A percentile compares a stretch with the other conserved stretches of the same genome.
Evolutionary conservation across 2,329 filamentous ascomycete species (phyloP).

Genomic region (Talaromyces sp.): DNA sequence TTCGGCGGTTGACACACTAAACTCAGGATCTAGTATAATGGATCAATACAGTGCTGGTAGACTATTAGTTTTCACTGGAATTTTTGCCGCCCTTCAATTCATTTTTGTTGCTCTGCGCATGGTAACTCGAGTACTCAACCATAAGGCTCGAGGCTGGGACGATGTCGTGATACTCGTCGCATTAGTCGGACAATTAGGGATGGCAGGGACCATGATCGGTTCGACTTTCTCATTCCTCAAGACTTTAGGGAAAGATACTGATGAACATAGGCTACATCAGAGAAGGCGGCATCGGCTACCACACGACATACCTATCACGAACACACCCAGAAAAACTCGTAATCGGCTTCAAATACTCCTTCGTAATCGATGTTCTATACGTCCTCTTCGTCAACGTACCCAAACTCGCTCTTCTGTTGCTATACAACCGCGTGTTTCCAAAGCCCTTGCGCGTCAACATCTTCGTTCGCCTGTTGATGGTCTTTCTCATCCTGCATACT

Average conservation of each 20-base stretch:
- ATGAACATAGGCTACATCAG: not conserved
- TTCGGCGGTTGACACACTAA: not conserved
- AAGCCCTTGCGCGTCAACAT: not conserved
- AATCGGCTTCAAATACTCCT: not conserved
- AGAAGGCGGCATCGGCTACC: not conserved
- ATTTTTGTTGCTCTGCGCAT: not conserved
- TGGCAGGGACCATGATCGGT: not conserved
- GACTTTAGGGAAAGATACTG: no score
- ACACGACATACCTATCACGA: not conserved
- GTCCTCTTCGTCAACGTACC: not conserved
- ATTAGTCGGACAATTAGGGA: not conserved
- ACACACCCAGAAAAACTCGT: not conserved
- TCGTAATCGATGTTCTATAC: not conserved
- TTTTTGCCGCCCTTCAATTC: not conserved
- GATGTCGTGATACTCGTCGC: not conserved
- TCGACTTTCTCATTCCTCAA: not conserved
- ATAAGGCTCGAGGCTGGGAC: not conserved
- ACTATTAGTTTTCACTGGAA: not conserved
- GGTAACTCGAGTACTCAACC: not conserved
- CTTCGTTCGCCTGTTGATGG: not conserved
- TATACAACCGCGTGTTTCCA: not conserved
- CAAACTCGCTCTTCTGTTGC: not conserved
- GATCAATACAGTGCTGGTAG: not conserved
- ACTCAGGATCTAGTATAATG: not conserved
- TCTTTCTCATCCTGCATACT: not conserved